A percentile compares a stretch with the other conserved stretches of the same genome.
Conservation (phyloP, 106 monocot species). For the Triglochin maritima region DNA sequence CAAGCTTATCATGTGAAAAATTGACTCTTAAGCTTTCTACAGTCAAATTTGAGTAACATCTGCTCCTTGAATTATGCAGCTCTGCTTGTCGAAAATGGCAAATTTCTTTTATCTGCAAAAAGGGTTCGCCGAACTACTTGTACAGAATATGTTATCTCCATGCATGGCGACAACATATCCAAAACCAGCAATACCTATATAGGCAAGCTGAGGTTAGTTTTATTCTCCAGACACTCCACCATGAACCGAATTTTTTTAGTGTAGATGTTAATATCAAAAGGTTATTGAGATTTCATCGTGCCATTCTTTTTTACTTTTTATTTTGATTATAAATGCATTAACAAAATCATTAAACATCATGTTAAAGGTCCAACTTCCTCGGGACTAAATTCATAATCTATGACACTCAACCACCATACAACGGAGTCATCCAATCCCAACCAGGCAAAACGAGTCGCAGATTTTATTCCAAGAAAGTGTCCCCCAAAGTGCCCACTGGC, state of each 20-base stretch:
- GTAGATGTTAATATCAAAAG: neutral
- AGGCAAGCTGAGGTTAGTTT: constrained; percentile 25
- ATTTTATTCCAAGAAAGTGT: constrained; percentile 18
- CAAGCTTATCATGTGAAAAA: too few species aligned
- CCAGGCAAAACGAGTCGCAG: constrained; percentile 12
- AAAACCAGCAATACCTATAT: constrained; percentile 16
- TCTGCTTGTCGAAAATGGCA: constrained; percentile 15
- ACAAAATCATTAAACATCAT: neutral
- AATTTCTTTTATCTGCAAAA: constrained; percentile 26
- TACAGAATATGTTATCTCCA: constrained; percentile 24
- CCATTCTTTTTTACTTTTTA: neutral
- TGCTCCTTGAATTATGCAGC: neutral
- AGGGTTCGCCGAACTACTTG: constrained; percentile 19
- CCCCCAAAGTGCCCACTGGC: constrained; percentile 19
- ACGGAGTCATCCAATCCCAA: constrained; percentile 5
- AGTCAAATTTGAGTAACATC: too few species aligned
- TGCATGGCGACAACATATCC: constrained; percentile 15
- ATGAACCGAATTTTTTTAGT: neutral
- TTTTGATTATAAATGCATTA: neutral
- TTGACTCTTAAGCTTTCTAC: too few species aligned
- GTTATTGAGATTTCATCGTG: neutral
- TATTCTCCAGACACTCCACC: neutral
- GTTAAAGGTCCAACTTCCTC: constrained; percentile 22
- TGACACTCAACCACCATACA: constrained; percentile 14
- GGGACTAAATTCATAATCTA: constrained; percentile 27